A percentile compares a stretch with the other conserved stretches of the same genome.
Evolutionary conservation across 1,139 yeast species (phyloP).

Genomic region (Suhomyces wounanorum): DNA sequence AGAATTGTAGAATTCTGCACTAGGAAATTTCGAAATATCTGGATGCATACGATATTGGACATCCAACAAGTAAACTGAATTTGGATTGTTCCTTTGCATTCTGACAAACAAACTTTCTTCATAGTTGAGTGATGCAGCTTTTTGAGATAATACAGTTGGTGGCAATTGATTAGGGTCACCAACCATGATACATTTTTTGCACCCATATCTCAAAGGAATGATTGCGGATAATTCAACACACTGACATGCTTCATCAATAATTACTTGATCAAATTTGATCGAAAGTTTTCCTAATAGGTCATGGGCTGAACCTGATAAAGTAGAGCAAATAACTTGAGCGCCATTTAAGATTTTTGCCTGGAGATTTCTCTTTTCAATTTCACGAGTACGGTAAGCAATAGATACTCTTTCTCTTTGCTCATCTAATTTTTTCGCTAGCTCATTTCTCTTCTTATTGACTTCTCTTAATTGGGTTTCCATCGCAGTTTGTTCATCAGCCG

Average conservation of each 20-base stretch:
- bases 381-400: slow-evolving; percentile 71
- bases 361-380: slow-evolving; percentile 71
- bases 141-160: slow-evolving; percentile 94
- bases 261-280: slow-evolving; percentile 85
- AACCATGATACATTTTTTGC: slow-evolving; percentile 90
- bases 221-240: slow-evolving; percentile 92
- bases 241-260: slow-evolving; percentile 98
- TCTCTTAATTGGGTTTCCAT: slow-evolving; percentile 54
- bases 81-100: slow-evolving; percentile 71
- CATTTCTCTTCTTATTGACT: slow-evolving; percentile 61
- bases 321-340: slow-evolving; percentile 91
- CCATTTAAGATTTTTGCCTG: slow-evolving; percentile 71
- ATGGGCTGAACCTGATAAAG: slow-evolving; percentile 94
- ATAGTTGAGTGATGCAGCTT: slow-evolving; percentile 64
- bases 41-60: slow-evolving; percentile 99
- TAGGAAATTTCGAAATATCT: slow-evolving; percentile 82
- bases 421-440: slow-evolving; percentile 72
- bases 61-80: slow-evolving; percentile 71
- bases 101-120: slow-evolving; percentile 94
- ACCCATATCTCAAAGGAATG: slow-evolving; percentile 92
- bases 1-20: slow-evolving; percentile 75
- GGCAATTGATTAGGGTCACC: slow-evolving; percentile 99
- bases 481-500: slow-evolving; percentile 42
- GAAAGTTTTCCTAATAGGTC: slow-evolving; percentile 76
- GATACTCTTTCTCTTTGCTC: slow-evolving; percentile 74